Base-by-base conservation (phyloP, 2,329 filamentous ascomycete species). In the Trichoderma aggressivum region DNA sequence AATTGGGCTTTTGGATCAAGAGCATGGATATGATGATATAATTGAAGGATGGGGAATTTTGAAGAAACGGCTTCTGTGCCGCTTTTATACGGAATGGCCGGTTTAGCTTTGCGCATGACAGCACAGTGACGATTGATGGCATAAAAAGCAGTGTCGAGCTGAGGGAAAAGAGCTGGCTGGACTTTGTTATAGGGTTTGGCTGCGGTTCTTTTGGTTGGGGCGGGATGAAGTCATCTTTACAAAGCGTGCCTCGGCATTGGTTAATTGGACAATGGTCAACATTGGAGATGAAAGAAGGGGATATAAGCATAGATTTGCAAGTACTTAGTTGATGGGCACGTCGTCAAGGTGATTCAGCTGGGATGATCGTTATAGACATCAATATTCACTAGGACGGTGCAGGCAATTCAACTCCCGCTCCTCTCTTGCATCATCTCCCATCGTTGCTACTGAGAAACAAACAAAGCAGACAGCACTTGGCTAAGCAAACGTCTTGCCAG, bases 31-130 rank as follows among this genome's bases (percentile, higher is more conserved):
- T 12, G 8, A 18, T 56, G 43, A 10, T 65, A 32, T 2, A 11
- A 53, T 55, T 14, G 30, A 18, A 10, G 18, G 11, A 30, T 63
- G 18, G 18, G 18, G 3, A 16, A 12, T 11, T 10, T 47, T 47
- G 11, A 14, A 3, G 3, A 43, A 18, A 8, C 21, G 21, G 28
- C n/a, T 5, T 14, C 39, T 8, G 63, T 56, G 50, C 63, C 47
- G 47, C 63, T 28, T 56, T 53, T 66, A 66, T 66, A 56, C 16
- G 10, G 21, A 56, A 36, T n/a, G 30, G 43, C 16, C 18, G 26
- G 12, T 56, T 56, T 66, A 66, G 50, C 47, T 66, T 66, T 55
- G 47, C 16, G 6, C 5, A 66, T 66, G 63, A 66, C 63, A 55
- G 24, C 63, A 66, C 50, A 21, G 63, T 66, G 63, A 66, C 63